These are phyloP conservation scores for Alternaria infectoria DNA, from an alignment of 2,329 filamentous ascomycete species.

Conservation along the genomic window DNA sequence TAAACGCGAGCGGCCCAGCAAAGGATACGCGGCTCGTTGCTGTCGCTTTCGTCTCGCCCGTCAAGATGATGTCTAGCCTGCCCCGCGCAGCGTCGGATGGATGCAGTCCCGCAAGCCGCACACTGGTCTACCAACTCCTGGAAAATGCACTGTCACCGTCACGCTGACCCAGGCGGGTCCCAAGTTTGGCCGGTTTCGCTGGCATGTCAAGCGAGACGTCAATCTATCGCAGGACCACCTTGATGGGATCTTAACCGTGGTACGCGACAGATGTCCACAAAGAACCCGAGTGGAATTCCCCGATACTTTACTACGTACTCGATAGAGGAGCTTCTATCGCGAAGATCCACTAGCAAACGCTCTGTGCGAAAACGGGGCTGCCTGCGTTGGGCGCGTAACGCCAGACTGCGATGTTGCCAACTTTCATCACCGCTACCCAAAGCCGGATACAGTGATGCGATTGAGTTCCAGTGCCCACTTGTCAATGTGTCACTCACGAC, in stretches of 20 bases:
- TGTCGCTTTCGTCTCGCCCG: neutral
- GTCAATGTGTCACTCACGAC: conserved; percentile 4
- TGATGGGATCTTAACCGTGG: neutral
- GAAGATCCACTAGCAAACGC: neutral
- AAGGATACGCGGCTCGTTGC: neutral
- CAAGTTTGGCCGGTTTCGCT: neutral
- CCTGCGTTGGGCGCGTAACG: neutral
- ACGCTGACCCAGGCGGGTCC: conserved; percentile 4
- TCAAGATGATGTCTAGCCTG: neutral
- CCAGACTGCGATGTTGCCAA: neutral
- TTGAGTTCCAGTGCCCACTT: neutral
- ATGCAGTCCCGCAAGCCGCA: conserved; percentile 6
- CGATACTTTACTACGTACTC: neutral
- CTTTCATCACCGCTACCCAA: neutral
- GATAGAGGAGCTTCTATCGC: neutral
- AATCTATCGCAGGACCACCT: conserved; percentile 7
- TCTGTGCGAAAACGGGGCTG: neutral
- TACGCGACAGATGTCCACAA: neutral
- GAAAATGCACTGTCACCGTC: conserved; percentile 6
- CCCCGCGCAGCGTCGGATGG: conserved; percentile 1
- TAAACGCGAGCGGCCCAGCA: conserved; percentile 11
- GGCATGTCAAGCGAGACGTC: conserved; percentile 12
- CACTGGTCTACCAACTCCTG: neutral
- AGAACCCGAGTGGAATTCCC: neutral
- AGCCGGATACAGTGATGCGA: neutral